These are phyloP conservation scores for Kodamaea kaohsiungensis DNA, from an alignment of 805 yeast species.

Conservation along the genomic window DNA sequence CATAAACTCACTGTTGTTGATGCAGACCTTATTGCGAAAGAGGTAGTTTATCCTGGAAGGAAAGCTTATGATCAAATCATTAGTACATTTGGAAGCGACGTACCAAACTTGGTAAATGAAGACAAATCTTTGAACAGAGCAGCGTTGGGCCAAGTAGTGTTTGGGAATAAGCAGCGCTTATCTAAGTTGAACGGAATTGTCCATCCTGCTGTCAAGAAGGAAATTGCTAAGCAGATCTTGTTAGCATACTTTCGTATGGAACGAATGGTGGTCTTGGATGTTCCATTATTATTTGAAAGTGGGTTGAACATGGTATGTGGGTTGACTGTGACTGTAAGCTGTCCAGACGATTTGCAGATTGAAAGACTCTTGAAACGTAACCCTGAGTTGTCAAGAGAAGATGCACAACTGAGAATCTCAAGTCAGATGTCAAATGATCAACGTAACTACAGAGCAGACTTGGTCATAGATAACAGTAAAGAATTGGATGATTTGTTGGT, in stretches of 20 bases:
- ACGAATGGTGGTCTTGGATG: conserved; percentile 73
- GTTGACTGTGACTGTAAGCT: conserved; percentile 63
- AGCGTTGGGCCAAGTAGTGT: conserved; percentile 76
- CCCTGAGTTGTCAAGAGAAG: conserved; percentile 60
- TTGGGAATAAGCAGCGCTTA: conserved; percentile 63
- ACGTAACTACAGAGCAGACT: conserved; percentile 61
- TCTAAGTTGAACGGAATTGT: conserved; percentile 67
- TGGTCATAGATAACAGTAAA: conserved; percentile 62
- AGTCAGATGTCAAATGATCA: conserved; percentile 72
- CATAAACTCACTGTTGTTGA: conserved; percentile 68
- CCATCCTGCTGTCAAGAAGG: conserved; percentile 82
- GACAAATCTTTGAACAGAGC: conserved; percentile 62
- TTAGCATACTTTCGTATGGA: conserved; percentile 58
- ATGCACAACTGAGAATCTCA: conserved; percentile 69
- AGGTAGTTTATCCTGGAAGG: conserved; percentile 80
- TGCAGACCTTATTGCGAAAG: conserved; percentile 87
- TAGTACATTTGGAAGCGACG: conserved; percentile 50
- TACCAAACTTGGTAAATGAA: conserved; percentile 49
- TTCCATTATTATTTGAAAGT: conserved; percentile 87
- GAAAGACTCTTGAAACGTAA: conserved; percentile 67
- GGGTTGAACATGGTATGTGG: conserved; percentile 74
- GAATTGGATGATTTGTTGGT: conserved; percentile 23
- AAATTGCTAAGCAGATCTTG: conserved; percentile 59
- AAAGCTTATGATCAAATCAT: conserved; percentile 70
- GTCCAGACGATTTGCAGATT: conserved; percentile 58